Evolutionary conservation across 768 basidiomycete species (phyloP).

Genomic region (Rhizopogon vinicolor): DNA sequence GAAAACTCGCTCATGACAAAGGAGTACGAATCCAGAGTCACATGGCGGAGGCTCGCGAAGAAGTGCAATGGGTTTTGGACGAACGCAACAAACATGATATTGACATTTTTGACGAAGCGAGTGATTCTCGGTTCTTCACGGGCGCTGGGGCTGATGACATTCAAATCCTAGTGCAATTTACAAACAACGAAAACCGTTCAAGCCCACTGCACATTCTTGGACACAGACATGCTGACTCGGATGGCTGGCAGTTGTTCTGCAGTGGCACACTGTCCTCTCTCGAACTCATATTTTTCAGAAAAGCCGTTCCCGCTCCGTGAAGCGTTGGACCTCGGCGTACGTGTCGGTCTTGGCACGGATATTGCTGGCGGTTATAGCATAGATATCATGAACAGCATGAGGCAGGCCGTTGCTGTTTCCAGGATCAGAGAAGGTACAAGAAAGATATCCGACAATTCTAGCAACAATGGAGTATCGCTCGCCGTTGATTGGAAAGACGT

Average conservation of each 20-base stretch:
- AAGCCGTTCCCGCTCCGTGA: constrained; percentile 66
- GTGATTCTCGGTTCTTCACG: neutral
- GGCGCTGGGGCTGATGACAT: neutral
- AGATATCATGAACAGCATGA: constrained; percentile 77
- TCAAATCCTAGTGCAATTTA: constrained; percentile 43
- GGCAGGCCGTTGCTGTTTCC: constrained; percentile 69
- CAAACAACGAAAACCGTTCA: constrained; percentile 66
- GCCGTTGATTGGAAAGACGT: constrained; percentile 79
- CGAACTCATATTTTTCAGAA: constrained; percentile 83
- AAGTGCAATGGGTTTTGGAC: constrained; percentile 65
- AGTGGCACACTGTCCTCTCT: constrained; percentile 85
- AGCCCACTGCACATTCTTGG: constrained; percentile 86
- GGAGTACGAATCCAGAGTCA: constrained; percentile 73
- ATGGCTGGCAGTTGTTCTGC: constrained; percentile 50
- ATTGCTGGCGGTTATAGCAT: constrained; percentile 82
- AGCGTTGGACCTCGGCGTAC: constrained; percentile 57
- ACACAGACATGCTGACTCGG: constrained; percentile 42
- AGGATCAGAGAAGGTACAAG: constrained; percentile 59
- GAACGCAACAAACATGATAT: constrained; percentile 65
- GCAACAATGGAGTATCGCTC: constrained; percentile 18
- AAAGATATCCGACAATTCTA: constrained; percentile 17
- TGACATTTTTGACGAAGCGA: constrained; percentile 68
- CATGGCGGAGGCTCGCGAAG: constrained; percentile 74
- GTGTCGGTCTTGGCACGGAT: constrained; percentile 81
- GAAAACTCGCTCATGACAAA: constrained; percentile 41